A percentile compares a stretch with the other conserved stretches of the same genome.
These are phyloP conservation scores for Verbascum thapsus DNA, from an alignment of 257 asterid species.

Conservation along the genomic window DNA sequence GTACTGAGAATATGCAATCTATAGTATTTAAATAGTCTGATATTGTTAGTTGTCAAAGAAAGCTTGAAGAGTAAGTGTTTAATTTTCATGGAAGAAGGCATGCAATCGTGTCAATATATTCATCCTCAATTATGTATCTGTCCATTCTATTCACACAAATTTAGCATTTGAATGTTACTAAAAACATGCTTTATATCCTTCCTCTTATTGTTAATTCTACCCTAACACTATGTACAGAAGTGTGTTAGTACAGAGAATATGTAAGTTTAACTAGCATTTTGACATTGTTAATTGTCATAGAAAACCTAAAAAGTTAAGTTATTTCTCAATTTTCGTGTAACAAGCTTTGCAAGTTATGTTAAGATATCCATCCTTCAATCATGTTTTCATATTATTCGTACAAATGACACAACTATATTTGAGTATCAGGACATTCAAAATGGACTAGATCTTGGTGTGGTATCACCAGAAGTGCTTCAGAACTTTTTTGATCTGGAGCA, in stretches of 20 bases:
- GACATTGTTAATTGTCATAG: constrained; percentile 13
- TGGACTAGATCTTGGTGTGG: constrained; percentile 93
- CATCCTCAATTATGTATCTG: not conserved
- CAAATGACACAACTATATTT: constrained; percentile 15
- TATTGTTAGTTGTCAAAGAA: constrained; percentile 13
- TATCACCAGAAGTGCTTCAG: constrained; percentile 93
- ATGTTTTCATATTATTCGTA: constrained; percentile 16
- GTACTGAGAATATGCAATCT: constrained; percentile 17
- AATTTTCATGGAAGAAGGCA: constrained; percentile 4
- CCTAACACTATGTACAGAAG: not conserved
- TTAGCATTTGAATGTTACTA: too few species aligned
- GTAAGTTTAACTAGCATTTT: constrained; percentile 2
- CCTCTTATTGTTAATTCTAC: not conserved
- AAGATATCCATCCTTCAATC: constrained; percentile 12
- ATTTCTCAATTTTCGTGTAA: too few species aligned
- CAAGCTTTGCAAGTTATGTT: constrained; percentile 5
- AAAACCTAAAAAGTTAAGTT: not conserved
- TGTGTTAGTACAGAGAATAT: not conserved
- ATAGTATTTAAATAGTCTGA: not conserved
- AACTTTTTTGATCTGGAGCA: constrained; percentile 86
- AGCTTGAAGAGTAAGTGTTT: not conserved
- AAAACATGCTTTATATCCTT: too few species aligned
- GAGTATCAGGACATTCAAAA: constrained; percentile 80
- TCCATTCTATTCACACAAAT: constrained; percentile 3
- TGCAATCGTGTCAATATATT: constrained; percentile 9